phyloP scores from a whole-genome alignment of 352 stramenopile species.

The Pseudoperonospora humuli region DNA sequence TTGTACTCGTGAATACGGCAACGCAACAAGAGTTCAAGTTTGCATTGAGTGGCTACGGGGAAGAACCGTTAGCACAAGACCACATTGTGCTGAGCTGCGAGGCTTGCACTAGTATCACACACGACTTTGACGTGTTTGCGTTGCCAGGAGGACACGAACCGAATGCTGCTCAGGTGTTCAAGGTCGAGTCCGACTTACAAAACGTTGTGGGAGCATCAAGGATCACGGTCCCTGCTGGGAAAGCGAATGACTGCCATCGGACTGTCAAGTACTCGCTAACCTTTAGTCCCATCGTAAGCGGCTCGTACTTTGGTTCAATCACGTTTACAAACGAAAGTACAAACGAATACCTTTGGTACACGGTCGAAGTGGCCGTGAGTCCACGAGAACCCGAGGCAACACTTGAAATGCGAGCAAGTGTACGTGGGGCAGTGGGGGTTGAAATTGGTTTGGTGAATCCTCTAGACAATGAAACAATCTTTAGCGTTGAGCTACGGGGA shows the following conservation, averaged over 20 bases:
- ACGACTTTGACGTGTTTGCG: slow-evolving; percentile 74
- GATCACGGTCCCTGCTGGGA: slow-evolving; percentile 33
- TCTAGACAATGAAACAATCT: slow-evolving; percentile 71
- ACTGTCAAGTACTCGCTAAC: slow-evolving; percentile 71
- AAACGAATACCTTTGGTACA: slow-evolving; percentile 90
- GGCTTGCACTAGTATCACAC: slow-evolving; percentile 73
- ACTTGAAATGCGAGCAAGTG: slow-evolving; percentile 75
- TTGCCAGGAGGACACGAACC: slow-evolving; percentile 21
- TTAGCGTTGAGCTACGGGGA: slow-evolving; percentile 81
- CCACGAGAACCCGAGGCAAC: slow-evolving; percentile 67
- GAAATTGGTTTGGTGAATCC: slow-evolving; percentile 90
- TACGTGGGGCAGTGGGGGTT: slow-evolving; percentile 80
- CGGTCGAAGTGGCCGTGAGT: slow-evolving; percentile 81
- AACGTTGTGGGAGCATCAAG: slow-evolving; percentile 69
- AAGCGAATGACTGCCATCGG: background rate
- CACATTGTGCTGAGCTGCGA: slow-evolving; percentile 81
- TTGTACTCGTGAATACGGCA: slow-evolving; percentile 71
- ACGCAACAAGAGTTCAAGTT: slow-evolving; percentile 89
- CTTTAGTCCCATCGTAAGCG: slow-evolving; percentile 84
- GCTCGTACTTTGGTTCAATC: slow-evolving; percentile 88
- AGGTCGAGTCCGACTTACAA: slow-evolving; percentile 89
- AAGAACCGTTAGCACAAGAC: slow-evolving; percentile 88
- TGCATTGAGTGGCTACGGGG: slow-evolving; percentile 68
- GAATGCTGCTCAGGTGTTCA: slow-evolving; percentile 45
- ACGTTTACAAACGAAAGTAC: slow-evolving; percentile 85